Evolutionary conservation across 139 green algal genomes (phyloP).

Genomic region (Yamagishiella unicocca): DNA sequence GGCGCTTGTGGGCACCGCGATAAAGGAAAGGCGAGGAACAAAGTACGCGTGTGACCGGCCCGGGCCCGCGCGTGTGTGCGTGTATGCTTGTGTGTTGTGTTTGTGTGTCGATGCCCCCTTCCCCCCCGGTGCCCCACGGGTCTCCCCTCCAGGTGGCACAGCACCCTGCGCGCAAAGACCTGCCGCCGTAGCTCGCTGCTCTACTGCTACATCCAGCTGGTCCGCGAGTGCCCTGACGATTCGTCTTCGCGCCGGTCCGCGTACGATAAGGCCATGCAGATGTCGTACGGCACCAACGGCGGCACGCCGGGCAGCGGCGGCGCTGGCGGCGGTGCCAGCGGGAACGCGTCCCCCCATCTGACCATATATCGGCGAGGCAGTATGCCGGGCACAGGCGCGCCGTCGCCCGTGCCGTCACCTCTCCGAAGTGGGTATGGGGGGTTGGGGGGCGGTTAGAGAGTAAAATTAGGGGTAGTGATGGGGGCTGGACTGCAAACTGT

Average conservation of each 20-base stretch:
- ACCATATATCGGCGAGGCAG: neutral
- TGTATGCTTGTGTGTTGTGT: no score
- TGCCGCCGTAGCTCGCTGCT: conserved; percentile 11
- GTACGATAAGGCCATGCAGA: conserved; percentile 9
- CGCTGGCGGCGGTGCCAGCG: neutral
- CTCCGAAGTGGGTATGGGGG: no score
- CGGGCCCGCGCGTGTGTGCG: no score
- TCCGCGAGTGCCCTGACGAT: conserved; percentile 23
- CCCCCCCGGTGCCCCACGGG: no score
- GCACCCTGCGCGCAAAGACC: conserved; percentile 13
- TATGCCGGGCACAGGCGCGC: neutral
- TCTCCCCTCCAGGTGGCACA: neutral
- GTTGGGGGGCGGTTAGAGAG: no score
- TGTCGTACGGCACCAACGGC: neutral
- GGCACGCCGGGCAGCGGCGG: neutral
- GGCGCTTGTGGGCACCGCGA: no score
- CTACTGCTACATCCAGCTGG: conserved; percentile 17
- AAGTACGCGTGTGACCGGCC: no score
- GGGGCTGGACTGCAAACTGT: no score
- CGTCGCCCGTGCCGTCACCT: neutral
- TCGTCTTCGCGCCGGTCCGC: neutral
- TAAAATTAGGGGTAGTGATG: no score
- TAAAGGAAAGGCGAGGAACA: no score
- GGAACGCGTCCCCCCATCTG: neutral
- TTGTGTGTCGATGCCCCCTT: no score